Evolutionary conservation across 2,329 filamentous ascomycete species (phyloP).

Genomic region (Lecanicillium sp.): DNA sequence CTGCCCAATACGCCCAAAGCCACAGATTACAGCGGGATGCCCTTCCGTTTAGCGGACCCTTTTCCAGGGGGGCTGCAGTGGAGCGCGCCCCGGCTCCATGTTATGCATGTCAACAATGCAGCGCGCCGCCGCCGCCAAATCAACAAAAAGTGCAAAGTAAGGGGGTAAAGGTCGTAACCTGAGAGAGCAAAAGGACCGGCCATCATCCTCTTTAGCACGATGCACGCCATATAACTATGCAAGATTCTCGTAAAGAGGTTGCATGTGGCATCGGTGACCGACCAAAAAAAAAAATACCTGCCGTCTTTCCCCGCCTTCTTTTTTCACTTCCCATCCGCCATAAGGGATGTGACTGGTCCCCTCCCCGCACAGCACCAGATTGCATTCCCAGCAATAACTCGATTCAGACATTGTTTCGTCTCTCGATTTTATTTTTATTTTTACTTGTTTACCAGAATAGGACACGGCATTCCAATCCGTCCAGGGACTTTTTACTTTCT

Average conservation of each 20-base stretch:
- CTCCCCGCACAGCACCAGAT: not conserved
- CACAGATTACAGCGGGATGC: too few relatives aligned
- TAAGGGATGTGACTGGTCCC: too few relatives aligned
- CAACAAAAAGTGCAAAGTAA: not conserved
- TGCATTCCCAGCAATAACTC: conserved; percentile 2
- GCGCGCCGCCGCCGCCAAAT: not conserved
- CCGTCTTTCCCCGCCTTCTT: not conserved
- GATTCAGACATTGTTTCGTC: not conserved
- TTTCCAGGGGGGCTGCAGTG: not conserved
- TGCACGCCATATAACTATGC: conserved; percentile 6
- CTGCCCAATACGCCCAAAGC: too few relatives aligned
- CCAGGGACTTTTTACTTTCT: too few relatives aligned
- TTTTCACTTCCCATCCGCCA: not conserved
- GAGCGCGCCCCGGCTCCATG: too few relatives aligned
- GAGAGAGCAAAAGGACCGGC: not conserved
- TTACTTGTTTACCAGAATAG: not conserved
- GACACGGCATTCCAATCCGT: conserved; percentile 6
- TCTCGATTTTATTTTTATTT: too few relatives aligned
- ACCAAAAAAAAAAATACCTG: too few relatives aligned
- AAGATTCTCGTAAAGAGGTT: not conserved
- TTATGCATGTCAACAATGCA: conserved; percentile 14
- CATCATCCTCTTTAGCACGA: conserved; percentile 4
- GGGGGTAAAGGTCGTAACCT: too few relatives aligned
- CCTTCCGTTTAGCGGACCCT: too few relatives aligned
- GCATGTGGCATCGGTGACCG: not conserved